Evolutionary conservation across 768 basidiomycete species (phyloP), one percentile per base, ranked within the genome.

Genomic region (Xerocomellus intermedius): DNA sequence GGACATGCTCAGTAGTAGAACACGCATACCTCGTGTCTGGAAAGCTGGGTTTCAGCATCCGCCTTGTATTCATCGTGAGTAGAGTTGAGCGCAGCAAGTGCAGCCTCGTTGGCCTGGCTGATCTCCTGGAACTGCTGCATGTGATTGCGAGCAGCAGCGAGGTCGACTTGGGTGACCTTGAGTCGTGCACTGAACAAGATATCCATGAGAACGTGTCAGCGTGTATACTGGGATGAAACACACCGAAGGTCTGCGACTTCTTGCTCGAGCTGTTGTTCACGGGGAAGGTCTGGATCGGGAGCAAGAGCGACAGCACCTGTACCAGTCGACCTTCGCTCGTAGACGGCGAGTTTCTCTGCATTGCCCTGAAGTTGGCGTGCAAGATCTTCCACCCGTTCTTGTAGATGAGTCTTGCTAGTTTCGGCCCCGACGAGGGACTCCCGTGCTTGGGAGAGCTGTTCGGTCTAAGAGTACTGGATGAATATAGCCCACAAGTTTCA

Each of bases 71-170:
- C 86, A 52, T 94, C 92, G 58, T 86, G 85, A 0, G 89, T 91
- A 0, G 75, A 62, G 52, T 85, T 91, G 41, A 94, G 71, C 32
- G 81, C 80, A 28, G 81, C 76, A 8, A 95, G 75, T 9, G 91
- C 89, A 58, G 80, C 80, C 68, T 94, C 93, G 62, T 82, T 92
- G 0, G 90, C 87, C 64, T 86, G 82, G 57, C 87, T 88, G 61
- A 95, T 94, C 59, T 89, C 85, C 66, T 90, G 82, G 82, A 88
- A 94, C 68, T 94, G 93, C 55, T 88, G 82, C 28, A 87, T 85
- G 64, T 93, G 89, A 42, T 73, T 81, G 52, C 81, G 80, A 1
- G 91, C 86, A 19, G 82, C 75, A 10, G 83, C 77, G 35, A 93
- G 79, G 60, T 94, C 92, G 22, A 89, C 79, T 69, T 94, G 85